phyloP scores from a whole-genome alignment of 202 grass and related monocot genomes.

The Zoysia matrella region DNA sequence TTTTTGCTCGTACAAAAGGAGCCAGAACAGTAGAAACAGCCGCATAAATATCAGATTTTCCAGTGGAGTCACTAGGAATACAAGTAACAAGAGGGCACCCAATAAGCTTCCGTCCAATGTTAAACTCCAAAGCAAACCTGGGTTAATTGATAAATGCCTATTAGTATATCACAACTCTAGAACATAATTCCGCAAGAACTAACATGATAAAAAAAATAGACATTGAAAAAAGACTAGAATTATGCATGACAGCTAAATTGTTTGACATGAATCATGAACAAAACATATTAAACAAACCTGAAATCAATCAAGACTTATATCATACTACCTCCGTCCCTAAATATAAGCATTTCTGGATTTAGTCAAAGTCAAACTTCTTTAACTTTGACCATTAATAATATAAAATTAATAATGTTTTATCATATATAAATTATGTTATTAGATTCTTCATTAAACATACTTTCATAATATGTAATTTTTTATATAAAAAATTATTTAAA shows the following conservation, averaged over 20 bases:
- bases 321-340: background rate
- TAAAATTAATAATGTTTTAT: no score
- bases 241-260: background rate
- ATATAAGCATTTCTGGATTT: no score
- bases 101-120: slow-evolving; percentile 62
- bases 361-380: no score
- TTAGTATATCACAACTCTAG: slow-evolving; percentile 20
- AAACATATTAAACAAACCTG: background rate
- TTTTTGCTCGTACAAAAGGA: slow-evolving; percentile 72
- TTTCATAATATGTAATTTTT: no score
- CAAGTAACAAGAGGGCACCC: slow-evolving; percentile 87
- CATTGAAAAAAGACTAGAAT: background rate
- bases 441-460: no score
- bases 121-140: slow-evolving; percentile 72
- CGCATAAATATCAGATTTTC: slow-evolving; percentile 68
- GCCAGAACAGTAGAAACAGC: slow-evolving; percentile 60
- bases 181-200: slow-evolving; percentile 15
- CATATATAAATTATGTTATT: no score
- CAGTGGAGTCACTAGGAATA: slow-evolving; percentile 55
- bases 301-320: background rate
- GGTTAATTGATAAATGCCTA: slow-evolving; percentile 32
- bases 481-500: no score
- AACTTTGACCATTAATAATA: no score
- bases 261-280: background rate
- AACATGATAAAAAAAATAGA: background rate